Evolutionary conservation across 768 basidiomycete genomes (phyloP).

Genomic region (Rubroboletus pulcherrimus): DNA sequence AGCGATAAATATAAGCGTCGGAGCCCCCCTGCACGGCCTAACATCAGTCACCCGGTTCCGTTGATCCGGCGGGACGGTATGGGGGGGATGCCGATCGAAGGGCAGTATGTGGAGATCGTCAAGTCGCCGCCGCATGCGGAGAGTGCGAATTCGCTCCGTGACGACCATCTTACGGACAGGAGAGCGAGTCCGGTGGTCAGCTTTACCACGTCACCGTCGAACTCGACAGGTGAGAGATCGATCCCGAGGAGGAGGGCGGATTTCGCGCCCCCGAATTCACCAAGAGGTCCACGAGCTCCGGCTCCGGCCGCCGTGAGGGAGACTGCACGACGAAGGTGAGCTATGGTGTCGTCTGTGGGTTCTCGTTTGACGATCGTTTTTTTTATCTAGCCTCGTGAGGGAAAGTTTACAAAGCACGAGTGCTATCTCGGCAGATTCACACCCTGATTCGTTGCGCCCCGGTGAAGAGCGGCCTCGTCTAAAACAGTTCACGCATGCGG

Average conservation of each 20-base stretch:
- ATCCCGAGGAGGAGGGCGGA: conserved; percentile 66
- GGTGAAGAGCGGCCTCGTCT: conserved; percentile 49
- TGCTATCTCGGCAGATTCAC: conserved; percentile 35
- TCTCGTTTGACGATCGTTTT: conserved; percentile 17
- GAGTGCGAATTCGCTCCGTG: conserved; percentile 41
- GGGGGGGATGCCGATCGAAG: conserved; percentile 27
- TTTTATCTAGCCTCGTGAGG: conserved; percentile 40
- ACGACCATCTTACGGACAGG: conserved; percentile 28
- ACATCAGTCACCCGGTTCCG: conserved; percentile 59
- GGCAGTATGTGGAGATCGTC: conserved; percentile 33
- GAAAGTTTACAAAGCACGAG: conserved; percentile 50
- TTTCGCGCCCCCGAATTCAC: conserved; percentile 59
- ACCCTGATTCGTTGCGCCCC: conserved; percentile 29
- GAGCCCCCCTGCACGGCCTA: conserved; percentile 39
- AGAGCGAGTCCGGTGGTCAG: conserved; percentile 44
- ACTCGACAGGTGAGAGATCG: conserved; percentile 60
- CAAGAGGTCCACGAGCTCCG: conserved; percentile 32
- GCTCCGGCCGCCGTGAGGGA: conserved; percentile 19
- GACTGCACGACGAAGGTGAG: conserved; percentile 26
- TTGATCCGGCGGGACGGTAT: conserved; percentile 22
- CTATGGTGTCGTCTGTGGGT: background rate
- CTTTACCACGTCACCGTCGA: conserved; percentile 54
- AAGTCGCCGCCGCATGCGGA: conserved; percentile 14
- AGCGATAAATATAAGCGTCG: conserved; percentile 54
- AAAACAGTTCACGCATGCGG: conserved; percentile 68